Evolutionary conservation across 2,329 filamentous ascomycete genomes (phyloP).

Genomic region (Berkeleyomyces rouxiae): DNA sequence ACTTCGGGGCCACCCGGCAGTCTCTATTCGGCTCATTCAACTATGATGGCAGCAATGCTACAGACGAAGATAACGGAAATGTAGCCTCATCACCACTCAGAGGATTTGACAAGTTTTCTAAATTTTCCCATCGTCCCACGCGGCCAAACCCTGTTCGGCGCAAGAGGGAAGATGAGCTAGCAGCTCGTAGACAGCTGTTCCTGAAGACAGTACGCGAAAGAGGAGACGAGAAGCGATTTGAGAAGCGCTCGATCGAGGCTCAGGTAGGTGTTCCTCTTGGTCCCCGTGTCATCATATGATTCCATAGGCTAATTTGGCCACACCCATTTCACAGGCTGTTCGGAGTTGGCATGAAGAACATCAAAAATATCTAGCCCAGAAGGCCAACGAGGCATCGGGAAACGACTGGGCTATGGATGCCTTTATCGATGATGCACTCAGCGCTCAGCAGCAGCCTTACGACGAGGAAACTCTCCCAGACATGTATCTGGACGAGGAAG

Average conservation of each 20-base stretch:
- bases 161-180: conserved; percentile 43
- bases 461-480: conserved; percentile 6
- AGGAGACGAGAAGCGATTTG: conserved; percentile 42
- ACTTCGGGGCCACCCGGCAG: conserved; percentile 24
- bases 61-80: neutral
- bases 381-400: conserved; percentile 9
- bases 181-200: conserved; percentile 50
- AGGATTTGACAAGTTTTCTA: conserved; percentile 20
- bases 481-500: conserved; percentile 9
- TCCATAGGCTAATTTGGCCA: neutral
- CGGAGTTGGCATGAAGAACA: conserved; percentile 14
- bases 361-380: conserved; percentile 13
- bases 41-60: neutral
- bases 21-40: neutral
- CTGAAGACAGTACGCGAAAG: conserved; percentile 48
- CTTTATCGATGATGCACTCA: conserved; percentile 11
- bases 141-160: conserved; percentile 48
- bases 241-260: conserved; percentile 45
- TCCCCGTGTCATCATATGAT: neutral
- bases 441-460: neutral
- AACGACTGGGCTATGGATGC: conserved; percentile 9
- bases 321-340: neutral
- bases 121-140: conserved; percentile 35
- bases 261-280: conserved; percentile 19
- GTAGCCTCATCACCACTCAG: neutral